A percentile compares a stretch with the other conserved stretches of the same genome.
Conservation (phyloP, 805 yeast genomes). For the Starmerella tilneyi region DNA sequence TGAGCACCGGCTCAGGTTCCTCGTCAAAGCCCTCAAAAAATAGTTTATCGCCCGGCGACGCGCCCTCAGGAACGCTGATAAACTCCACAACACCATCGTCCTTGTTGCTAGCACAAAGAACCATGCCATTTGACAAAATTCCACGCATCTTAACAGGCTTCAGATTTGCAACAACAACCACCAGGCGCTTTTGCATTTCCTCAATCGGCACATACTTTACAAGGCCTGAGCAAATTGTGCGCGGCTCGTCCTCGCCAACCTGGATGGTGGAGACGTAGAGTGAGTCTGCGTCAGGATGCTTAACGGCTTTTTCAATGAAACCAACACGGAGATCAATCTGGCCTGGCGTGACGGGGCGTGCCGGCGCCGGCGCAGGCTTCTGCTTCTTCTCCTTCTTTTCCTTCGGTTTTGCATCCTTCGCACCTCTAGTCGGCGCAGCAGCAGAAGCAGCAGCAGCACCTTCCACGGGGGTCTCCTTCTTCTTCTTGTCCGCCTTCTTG, state of each 20-base stretch:
- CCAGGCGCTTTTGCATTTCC: constrained; percentile 89
- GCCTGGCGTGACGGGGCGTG: constrained; percentile 44
- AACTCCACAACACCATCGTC: constrained; percentile 69
- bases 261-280: constrained; percentile 93
- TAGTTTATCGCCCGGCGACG: constrained; percentile 91
- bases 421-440: constrained; percentile 16
- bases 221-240: constrained; percentile 96
- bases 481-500: constrained; percentile 29
- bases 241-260: constrained; percentile 92
- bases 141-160: constrained; percentile 99
- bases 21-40: constrained; percentile 88
- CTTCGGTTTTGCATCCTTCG: constrained; percentile 24
- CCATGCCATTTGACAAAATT: constrained; percentile 91
- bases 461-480: too few species aligned
- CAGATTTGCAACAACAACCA: constrained; percentile 85
- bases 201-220: constrained; percentile 82
- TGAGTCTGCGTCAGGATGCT: constrained; percentile 97
- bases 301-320: constrained; percentile 87
- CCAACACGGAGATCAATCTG: constrained; percentile 91
- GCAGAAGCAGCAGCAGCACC: neutral
- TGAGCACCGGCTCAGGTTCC: constrained; percentile 80
- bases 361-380: constrained; percentile 43
- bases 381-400: constrained; percentile 41
- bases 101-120: constrained; percentile 64
- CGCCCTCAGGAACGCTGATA: constrained; percentile 85